A percentile compares a stretch with the other conserved stretches of the same genome.
Conservation (phyloP, 208 protist species). For the Trypanosoma mega region DNA sequence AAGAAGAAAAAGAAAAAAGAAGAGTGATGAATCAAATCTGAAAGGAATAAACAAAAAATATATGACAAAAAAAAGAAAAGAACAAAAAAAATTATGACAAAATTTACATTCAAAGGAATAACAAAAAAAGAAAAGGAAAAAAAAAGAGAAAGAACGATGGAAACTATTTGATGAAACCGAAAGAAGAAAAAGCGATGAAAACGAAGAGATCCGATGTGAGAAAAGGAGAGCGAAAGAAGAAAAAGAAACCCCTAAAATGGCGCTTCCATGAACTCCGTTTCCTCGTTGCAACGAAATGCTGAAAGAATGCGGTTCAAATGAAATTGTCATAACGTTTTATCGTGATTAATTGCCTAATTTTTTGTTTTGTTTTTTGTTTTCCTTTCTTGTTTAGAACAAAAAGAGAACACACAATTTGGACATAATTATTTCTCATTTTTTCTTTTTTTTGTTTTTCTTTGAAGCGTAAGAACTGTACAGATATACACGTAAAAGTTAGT, state of each 20-base stretch:
- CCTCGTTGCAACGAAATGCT: too few species aligned
- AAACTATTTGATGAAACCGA: background rate
- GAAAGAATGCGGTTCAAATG: too few species aligned
- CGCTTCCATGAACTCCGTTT: too few species aligned
- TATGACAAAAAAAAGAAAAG: background rate
- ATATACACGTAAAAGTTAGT: background rate
- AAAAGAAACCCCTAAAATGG: too few species aligned
- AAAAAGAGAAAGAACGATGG: background rate
- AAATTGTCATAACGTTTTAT: too few species aligned
- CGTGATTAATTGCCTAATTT: too few species aligned
- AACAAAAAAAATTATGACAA: background rate
- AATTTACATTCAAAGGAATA: background rate
- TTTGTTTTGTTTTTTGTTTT: too few species aligned
- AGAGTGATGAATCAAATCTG: background rate
- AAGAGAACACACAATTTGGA: background rate
- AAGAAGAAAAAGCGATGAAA: background rate
- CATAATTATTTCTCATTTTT: background rate
- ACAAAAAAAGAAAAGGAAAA: background rate
- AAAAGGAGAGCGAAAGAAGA: slow-evolving; percentile 4
- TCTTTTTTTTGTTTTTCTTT: background rate
- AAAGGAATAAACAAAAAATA: background rate
- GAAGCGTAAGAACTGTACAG: background rate
- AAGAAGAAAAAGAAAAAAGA: background rate
- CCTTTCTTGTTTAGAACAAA: too few species aligned
- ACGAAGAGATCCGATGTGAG: background rate